Percentiles rank a stretch among this genome's conserved stretches.
Conservation (phyloP, 1,139 yeast genomes). For the Geotrichum candidum region DNA sequence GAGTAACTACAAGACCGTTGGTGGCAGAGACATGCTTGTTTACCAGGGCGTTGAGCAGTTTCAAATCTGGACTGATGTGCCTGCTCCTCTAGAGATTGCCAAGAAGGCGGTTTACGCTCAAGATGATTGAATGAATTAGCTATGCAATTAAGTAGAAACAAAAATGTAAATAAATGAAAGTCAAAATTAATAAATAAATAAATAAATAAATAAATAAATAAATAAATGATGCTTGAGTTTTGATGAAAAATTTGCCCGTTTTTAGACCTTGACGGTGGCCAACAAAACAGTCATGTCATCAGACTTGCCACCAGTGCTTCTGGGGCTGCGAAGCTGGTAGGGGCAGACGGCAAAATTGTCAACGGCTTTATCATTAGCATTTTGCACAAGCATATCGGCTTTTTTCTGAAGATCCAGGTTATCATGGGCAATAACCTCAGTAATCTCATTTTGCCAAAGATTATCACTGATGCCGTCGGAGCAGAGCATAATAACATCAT, state of each 20-base stretch:
- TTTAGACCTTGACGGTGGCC: slow-evolving; percentile 10
- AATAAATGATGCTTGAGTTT: neutral
- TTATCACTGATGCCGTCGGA: slow-evolving; percentile 95
- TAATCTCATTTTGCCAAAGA: slow-evolving; percentile 56
- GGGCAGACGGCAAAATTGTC: slow-evolving; percentile 24
- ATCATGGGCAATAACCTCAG: slow-evolving; percentile 44
- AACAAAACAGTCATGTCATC: slow-evolving; percentile 21
- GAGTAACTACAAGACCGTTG: slow-evolving; percentile 64
- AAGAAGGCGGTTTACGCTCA: slow-evolving; percentile 19
- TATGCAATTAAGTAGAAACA: neutral
- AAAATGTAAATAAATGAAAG: neutral
- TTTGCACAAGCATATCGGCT: slow-evolving; percentile 15
- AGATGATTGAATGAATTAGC: neutral
- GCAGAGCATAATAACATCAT: slow-evolving; percentile 76
- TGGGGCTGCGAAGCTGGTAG: slow-evolving; percentile 15
- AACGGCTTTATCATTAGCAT: slow-evolving; percentile 20
- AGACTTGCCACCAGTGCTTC: slow-evolving; percentile 20
- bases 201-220: neutral
- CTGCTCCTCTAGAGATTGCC: slow-evolving; percentile 32
- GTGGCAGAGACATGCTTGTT: slow-evolving; percentile 87
- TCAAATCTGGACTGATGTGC: slow-evolving; percentile 64
- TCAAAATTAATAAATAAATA: neutral
- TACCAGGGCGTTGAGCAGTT: slow-evolving; percentile 91
- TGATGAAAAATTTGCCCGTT: neutral
- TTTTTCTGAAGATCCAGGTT: slow-evolving; percentile 17